Percentiles rank a stretch among this genome's conserved stretches.
Conservation (phyloP, 2,329 filamentous ascomycete genomes). For the Clonostachys chloroleuca region DNA sequence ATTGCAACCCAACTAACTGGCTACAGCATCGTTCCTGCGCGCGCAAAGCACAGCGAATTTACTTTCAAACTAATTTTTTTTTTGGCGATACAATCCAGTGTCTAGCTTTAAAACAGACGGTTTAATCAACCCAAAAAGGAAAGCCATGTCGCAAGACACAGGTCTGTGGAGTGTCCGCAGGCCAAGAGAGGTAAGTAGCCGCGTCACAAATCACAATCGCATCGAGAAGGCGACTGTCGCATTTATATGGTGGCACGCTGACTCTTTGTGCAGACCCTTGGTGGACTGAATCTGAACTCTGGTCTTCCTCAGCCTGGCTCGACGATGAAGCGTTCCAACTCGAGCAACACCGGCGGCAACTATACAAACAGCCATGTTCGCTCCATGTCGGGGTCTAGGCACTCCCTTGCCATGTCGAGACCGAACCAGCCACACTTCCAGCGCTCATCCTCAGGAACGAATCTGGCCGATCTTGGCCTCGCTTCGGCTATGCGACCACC, state of each 20-base stretch:
- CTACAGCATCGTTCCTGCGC: neutral
- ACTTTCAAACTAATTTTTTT: neutral
- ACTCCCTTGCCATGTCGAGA: slow-evolving; percentile 79
- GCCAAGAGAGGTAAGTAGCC: slow-evolving; percentile 71
- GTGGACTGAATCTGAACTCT: slow-evolving; percentile 76
- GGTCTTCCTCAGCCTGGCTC: slow-evolving; percentile 87
- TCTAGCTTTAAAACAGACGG: too few species aligned
- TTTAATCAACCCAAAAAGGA: slow-evolving; percentile 4
- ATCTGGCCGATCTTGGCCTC: slow-evolving; percentile 73
- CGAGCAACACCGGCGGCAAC: slow-evolving; percentile 64
- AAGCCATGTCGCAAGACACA: slow-evolving; percentile 76
- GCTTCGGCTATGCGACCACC: slow-evolving; percentile 84
- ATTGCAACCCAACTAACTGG: neutral
- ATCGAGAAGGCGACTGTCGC: slow-evolving; percentile 7
- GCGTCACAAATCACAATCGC: slow-evolving; percentile 7
- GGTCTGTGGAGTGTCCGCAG: slow-evolving; percentile 89
- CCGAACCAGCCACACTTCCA: slow-evolving; percentile 86
- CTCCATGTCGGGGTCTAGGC: slow-evolving; percentile 76
- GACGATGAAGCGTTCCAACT: slow-evolving; percentile 82
- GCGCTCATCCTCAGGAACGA: slow-evolving; percentile 77
- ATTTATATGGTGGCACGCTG: slow-evolving; percentile 2
- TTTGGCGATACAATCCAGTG: too few species aligned
- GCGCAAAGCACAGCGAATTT: slow-evolving; percentile 1
- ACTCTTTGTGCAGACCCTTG: slow-evolving; percentile 64
- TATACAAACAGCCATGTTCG: slow-evolving; percentile 69